Evolutionary conservation across 2,329 filamentous ascomycete genomes (phyloP).

Genomic region (Pseudocercospora fijiensis): DNA sequence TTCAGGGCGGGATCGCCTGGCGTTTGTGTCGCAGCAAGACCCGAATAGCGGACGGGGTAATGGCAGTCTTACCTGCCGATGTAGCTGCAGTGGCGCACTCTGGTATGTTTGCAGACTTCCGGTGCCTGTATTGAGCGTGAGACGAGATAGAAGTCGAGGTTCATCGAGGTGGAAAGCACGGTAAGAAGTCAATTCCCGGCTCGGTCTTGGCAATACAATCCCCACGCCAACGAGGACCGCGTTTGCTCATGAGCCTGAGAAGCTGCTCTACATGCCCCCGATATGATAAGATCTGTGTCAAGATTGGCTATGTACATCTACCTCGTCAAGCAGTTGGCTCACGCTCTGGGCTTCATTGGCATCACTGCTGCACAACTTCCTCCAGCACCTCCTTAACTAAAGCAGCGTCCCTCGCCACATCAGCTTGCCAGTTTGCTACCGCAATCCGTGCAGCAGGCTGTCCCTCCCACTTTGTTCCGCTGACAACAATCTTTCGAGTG

Average conservation of each 20-base stretch:
- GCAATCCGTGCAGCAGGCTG: constrained; percentile 76
- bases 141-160: not conserved
- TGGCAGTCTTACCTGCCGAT: not conserved
- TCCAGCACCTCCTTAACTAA: constrained; percentile 64
- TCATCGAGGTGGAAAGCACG: not conserved
- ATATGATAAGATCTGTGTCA: not conserved
- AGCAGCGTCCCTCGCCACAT: constrained; percentile 64
- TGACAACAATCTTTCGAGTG: constrained; percentile 74
- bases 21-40: not conserved
- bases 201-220: not conserved
- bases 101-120: too few species aligned
- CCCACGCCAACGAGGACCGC: not conserved
- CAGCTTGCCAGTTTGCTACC: constrained; percentile 78
- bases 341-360: not conserved
- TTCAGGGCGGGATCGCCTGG: not conserved
- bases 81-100: not conserved
- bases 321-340: not conserved
- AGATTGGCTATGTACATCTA: not conserved
- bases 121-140: not conserved
- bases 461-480: constrained; percentile 75
- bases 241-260: not conserved
- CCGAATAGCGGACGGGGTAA: too few species aligned
- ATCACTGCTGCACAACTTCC: constrained; percentile 6
- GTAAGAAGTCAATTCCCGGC: not conserved
- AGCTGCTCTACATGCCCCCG: not conserved